Percentiles rank a stretch among this genome's conserved stretches.
phyloP scores from a whole-genome alignment of 768 basidiomycete species.

The Rhizopogon roseolus region DNA sequence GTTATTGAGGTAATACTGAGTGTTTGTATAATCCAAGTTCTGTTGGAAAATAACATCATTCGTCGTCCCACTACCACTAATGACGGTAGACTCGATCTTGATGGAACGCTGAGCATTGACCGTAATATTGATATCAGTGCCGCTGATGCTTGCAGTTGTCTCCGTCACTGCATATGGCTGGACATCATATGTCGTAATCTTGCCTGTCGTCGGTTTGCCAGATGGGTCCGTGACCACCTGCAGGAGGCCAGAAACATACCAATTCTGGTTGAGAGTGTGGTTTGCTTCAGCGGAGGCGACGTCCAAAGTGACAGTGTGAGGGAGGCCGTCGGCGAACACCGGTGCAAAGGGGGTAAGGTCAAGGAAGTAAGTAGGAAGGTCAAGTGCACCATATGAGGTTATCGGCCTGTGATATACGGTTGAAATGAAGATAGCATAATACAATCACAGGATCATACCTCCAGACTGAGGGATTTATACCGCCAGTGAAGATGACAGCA shows the following conservation, averaged over 20 bases:
- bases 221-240: constrained; percentile 69
- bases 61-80: constrained; percentile 53
- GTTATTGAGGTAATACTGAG: constrained; percentile 55
- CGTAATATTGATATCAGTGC: constrained; percentile 52
- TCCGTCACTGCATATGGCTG: constrained; percentile 51
- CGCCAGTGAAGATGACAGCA: constrained; percentile 67
- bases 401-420: constrained; percentile 46
- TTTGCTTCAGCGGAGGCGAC: constrained; percentile 65
- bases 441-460: constrained; percentile 26
- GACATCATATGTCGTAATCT: constrained; percentile 54
- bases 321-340: constrained; percentile 57
- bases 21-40: constrained; percentile 53
- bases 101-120: constrained; percentile 56
- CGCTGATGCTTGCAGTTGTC: constrained; percentile 38
- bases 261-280: constrained; percentile 66
- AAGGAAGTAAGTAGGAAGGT: constrained; percentile 72
- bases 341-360: constrained; percentile 79
- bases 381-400: constrained; percentile 70
- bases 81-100: constrained; percentile 55
- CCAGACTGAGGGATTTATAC: constrained; percentile 67
- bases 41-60: constrained; percentile 62
- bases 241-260: constrained; percentile 69
- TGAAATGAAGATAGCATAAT: background rate
- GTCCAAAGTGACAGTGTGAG: constrained; percentile 70
- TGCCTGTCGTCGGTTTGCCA: constrained; percentile 59